phyloP scores from a whole-genome alignment of 2,329 filamentous ascomycete species.

The Daldinia sp. region DNA sequence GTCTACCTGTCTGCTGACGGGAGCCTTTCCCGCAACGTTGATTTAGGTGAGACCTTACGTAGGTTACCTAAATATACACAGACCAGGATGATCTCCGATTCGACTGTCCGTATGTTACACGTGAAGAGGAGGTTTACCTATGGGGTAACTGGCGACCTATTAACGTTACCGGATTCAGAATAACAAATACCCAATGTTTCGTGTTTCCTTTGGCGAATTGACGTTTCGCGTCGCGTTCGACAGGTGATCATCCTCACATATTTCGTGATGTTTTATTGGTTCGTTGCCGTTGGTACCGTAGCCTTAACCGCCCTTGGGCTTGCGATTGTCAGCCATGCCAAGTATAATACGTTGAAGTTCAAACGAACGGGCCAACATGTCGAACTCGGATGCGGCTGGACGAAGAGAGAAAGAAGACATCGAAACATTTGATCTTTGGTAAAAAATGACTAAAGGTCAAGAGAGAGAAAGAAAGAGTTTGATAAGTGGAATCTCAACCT shows the following conservation, averaged over 20 bases:
- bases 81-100: neutral
- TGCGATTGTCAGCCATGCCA: neutral
- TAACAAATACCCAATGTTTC: slow-evolving; percentile 17
- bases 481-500: neutral
- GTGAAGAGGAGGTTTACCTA: neutral
- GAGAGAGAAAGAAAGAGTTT: too few species aligned
- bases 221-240: slow-evolving; percentile 34
- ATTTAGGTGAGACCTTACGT: neutral
- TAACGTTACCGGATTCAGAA: slow-evolving; percentile 4
- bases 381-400: neutral
- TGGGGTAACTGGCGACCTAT: neutral
- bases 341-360: neutral
- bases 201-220: slow-evolving; percentile 28
- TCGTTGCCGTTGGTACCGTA: slow-evolving; percentile 6
- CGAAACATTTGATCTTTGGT: neutral
- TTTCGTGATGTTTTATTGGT: slow-evolving; percentile 25
- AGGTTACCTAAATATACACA: neutral
- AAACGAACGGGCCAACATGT: neutral
- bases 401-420: neutral
- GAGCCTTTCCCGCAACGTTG: slow-evolving; percentile 1
- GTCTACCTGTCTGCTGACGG: slow-evolving; percentile 19
- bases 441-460: neutral
- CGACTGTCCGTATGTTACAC: neutral
- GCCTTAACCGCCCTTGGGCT: slow-evolving; percentile 21
- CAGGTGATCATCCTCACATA: slow-evolving; percentile 9